Evolutionary conservation across 768 basidiomycete genomes (phyloP).

Genomic region (Hygrocybe coccinea): DNA sequence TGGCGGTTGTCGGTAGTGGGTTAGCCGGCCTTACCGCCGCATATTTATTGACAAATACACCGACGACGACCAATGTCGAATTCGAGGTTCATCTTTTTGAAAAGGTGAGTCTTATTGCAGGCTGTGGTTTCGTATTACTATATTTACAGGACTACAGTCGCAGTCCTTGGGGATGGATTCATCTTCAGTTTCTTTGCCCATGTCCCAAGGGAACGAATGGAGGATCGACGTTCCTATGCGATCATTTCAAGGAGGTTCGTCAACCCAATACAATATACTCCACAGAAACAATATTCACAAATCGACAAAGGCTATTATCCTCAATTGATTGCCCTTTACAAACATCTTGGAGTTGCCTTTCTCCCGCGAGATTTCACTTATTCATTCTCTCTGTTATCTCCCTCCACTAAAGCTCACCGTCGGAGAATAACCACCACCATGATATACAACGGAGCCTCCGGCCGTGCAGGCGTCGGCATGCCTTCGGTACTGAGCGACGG

Average conservation of each 20-base stretch:
- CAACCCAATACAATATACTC: not conserved
- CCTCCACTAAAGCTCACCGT: conserved; percentile 19
- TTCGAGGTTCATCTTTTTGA: conserved; percentile 73
- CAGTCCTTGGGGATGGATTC: conserved; percentile 64
- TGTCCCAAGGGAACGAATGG: conserved; percentile 39
- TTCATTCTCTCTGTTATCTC: conserved; percentile 56
- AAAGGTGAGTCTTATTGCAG: conserved; percentile 45
- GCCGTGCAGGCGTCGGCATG: conserved; percentile 47
- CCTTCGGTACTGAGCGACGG: conserved; percentile 36
- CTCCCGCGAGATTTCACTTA: conserved; percentile 58
- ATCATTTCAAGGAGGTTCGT: conserved; percentile 70
- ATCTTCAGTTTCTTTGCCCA: conserved; percentile 46
- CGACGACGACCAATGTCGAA: conserved; percentile 29
- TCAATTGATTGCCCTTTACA: conserved; percentile 63
- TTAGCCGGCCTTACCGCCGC: conserved; percentile 70
- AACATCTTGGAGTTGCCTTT: conserved; percentile 54
- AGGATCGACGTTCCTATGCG: conserved; percentile 78
- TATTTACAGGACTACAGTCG: conserved; percentile 35
- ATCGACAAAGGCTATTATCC: conserved; percentile 60
- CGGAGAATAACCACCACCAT: conserved; percentile 43
- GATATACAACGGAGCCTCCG: conserved; percentile 64
- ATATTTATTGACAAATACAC: conserved; percentile 45
- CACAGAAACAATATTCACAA: not conserved
- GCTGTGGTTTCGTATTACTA: conserved; percentile 3
- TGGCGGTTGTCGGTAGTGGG: conserved; percentile 69